Evolutionary conservation across 129 eudicot genomes (phyloP), one percentile per base, ranked within the genome.

Genomic region (Tagetes patula): DNA sequence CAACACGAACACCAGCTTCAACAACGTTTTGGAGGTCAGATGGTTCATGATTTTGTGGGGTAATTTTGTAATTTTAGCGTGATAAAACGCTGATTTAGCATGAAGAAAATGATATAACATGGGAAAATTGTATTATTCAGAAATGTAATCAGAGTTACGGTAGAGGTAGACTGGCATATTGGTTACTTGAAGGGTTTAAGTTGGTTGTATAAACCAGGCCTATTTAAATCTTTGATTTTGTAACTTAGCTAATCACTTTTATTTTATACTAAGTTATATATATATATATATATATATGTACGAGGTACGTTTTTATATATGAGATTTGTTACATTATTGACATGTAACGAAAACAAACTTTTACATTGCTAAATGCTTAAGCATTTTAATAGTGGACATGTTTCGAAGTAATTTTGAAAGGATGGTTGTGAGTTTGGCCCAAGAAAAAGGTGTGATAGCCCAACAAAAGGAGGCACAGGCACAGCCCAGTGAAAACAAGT

Each of bases 1-100:
- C 87, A 72, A 45, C 68, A 71, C 36, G 86, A 84, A 71, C 89
- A 85, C 48, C 90, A 88, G 45, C 62, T 81, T 67, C 79, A 88
- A 69, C 86, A 77, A 79, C 92, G 82, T 61, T 88, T 84, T 80
- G 96, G 96, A 70, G 89, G 92, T 72, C 89, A 86, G 53, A 73
- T 91, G 75, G 80, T 91, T 75, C 87, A 83, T 82, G 95, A 91
- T 80, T 91, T 87, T 85, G 90, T 72, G 48, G 97, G 95, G 31
- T 90, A 78, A 80, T 31, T 81, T 64, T 47, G 77, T 75, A 30
- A 42, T 62, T 70, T 75, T 63, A 53, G 67, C 67, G 12, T 0
- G 58, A 78, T 14, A 63, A 71, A 41, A 49, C 41, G 27, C 62
- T 54, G 41, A 8, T 65, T 59, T 72, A 65, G 62, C 53, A 50